These are phyloP conservation scores for Auricularia auricula-judae DNA, from an alignment of 768 basidiomycete genomes.

Conservation along the genomic window DNA sequence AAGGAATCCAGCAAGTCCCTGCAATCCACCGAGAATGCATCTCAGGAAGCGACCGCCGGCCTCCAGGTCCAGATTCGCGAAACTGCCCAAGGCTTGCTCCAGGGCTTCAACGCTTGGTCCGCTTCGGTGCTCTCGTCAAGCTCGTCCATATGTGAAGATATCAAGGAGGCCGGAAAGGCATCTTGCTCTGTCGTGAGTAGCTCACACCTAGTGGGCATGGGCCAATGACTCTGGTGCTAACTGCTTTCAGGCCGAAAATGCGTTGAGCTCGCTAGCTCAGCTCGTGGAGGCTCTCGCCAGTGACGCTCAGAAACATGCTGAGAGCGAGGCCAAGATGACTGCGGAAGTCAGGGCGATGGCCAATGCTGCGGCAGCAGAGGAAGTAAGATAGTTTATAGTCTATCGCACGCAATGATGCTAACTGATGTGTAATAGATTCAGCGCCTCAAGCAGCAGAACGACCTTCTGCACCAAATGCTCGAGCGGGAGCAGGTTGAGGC, in stretches of 20 bases:
- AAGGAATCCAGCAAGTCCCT: constrained; percentile 37
- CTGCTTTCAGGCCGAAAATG: constrained; percentile 18
- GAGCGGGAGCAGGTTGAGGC: constrained; percentile 56
- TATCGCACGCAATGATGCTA: background rate
- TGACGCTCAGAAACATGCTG: constrained; percentile 47
- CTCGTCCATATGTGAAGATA: constrained; percentile 14
- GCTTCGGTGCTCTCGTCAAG: constrained; percentile 11
- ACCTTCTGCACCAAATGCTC: constrained; percentile 45
- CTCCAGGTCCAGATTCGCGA: constrained; percentile 42
- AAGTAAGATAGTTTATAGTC: background rate
- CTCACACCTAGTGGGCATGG: background rate
- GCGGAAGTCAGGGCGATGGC: constrained; percentile 34
- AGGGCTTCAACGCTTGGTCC: constrained; percentile 15
- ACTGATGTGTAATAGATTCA: constrained; percentile 22
- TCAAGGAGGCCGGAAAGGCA: constrained; percentile 15
- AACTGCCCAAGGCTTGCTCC: constrained; percentile 35
- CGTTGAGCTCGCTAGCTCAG: constrained; percentile 45
- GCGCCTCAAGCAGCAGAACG: constrained; percentile 63
- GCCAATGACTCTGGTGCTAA: background rate
- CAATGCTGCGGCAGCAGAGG: constrained; percentile 22
- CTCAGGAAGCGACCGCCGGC: constrained; percentile 37
- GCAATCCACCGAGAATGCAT: constrained; percentile 42
- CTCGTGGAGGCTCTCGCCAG: constrained; percentile 50
- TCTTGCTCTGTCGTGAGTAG: constrained; percentile 14
- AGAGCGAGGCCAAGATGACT: constrained; percentile 40